A percentile compares a stretch with the other conserved stretches of the same genome.
phyloP scores from a whole-genome alignment of 495 filamentous ascomycete species.

The Tuber microsphaerosporum region DNA sequence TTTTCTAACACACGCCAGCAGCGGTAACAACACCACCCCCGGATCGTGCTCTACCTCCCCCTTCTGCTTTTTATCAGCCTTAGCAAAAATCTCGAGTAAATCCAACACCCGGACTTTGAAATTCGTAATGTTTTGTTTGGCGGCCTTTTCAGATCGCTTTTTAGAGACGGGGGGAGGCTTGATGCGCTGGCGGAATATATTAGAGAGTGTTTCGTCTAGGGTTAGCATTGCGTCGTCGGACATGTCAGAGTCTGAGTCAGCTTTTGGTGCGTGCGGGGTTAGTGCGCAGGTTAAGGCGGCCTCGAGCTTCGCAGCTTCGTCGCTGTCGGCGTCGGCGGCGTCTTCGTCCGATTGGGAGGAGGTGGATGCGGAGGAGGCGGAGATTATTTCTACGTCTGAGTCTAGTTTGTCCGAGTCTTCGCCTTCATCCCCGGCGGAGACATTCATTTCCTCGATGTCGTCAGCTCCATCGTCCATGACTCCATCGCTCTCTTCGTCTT shows the following conservation, averaged over 20 bases:
- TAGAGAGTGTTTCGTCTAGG: slow-evolving; percentile 69
- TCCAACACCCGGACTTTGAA: slow-evolving; percentile 94
- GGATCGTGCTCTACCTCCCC: slow-evolving; percentile 54
- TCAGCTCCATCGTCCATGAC: slow-evolving; percentile 47
- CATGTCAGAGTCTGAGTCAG: slow-evolving; percentile 67
- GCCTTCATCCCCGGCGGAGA: slow-evolving; percentile 25
- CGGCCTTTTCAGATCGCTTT: slow-evolving; percentile 73
- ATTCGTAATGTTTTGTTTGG: slow-evolving; percentile 79
- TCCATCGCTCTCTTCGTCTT: slow-evolving; percentile 47
- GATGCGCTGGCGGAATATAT: slow-evolving; percentile 69
- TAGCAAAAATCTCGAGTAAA: slow-evolving; percentile 76
- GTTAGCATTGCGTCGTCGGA: slow-evolving; percentile 93
- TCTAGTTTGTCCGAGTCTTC: slow-evolving; percentile 41
- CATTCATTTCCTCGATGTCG: slow-evolving; percentile 38
- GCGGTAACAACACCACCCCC: slow-evolving; percentile 56
- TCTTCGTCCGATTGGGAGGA: slow-evolving; percentile 20
- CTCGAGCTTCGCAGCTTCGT: slow-evolving; percentile 51
- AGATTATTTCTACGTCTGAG: slow-evolving; percentile 46
- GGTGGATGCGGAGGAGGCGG: not conserved
- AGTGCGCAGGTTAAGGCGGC: slow-evolving; percentile 70
- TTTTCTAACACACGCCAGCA: slow-evolving; percentile 48
- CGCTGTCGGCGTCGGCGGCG: slow-evolving; percentile 17
- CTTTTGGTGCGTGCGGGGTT: slow-evolving; percentile 50
- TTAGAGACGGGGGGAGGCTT: slow-evolving; percentile 46
- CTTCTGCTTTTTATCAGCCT: slow-evolving; percentile 56